Percentiles rank a stretch among this genome's conserved stretches.
Conservation (phyloP, 2,329 filamentous ascomycete genomes). For the Blumeria graminis region DNA sequence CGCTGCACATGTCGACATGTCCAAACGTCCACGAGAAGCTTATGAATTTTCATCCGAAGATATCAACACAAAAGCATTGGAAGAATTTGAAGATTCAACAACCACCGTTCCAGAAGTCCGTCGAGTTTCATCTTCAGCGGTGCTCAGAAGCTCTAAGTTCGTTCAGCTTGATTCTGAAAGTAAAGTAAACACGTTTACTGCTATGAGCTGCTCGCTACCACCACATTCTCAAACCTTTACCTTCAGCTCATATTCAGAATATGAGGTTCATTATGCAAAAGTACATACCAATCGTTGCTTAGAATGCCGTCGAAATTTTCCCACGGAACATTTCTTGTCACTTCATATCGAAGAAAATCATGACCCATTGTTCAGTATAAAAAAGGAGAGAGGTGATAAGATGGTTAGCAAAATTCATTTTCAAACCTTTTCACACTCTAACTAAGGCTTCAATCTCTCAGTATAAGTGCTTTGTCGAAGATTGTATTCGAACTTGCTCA, state of each 20-base stretch:
- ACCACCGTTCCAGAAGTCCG: not conserved
- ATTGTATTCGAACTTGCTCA: slow-evolving; percentile 63
- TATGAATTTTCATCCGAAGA: slow-evolving; percentile 18
- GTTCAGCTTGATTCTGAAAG: slow-evolving; percentile 36
- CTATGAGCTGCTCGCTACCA: slow-evolving; percentile 61
- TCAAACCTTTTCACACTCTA: not conserved
- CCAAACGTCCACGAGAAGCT: slow-evolving; percentile 32
- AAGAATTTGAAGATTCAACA: slow-evolving; percentile 2
- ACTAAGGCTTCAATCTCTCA: slow-evolving; percentile 16
- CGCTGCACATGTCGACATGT: slow-evolving; percentile 19
- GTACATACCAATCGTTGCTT: slow-evolving; percentile 64
- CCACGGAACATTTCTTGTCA: slow-evolving; percentile 53
- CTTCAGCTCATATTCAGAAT: slow-evolving; percentile 56
- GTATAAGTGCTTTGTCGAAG: slow-evolving; percentile 78
- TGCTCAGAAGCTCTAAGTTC: slow-evolving; percentile 25
- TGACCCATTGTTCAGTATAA: slow-evolving; percentile 51
- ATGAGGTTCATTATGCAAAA: slow-evolving; percentile 67
- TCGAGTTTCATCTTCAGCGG: not conserved
- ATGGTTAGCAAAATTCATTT: slow-evolving; percentile 31
- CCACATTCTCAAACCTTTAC: slow-evolving; percentile 46
- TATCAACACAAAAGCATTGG: slow-evolving; percentile 14
- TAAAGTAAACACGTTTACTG: slow-evolving; percentile 5
- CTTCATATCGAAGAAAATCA: slow-evolving; percentile 84
- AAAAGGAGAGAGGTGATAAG: slow-evolving; percentile 59
- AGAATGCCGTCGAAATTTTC: slow-evolving; percentile 71